These are phyloP conservation scores for Elymus sibiricus DNA, from an alignment of 176 grass and related monocot genomes.

Conservation along the genomic window DNA sequence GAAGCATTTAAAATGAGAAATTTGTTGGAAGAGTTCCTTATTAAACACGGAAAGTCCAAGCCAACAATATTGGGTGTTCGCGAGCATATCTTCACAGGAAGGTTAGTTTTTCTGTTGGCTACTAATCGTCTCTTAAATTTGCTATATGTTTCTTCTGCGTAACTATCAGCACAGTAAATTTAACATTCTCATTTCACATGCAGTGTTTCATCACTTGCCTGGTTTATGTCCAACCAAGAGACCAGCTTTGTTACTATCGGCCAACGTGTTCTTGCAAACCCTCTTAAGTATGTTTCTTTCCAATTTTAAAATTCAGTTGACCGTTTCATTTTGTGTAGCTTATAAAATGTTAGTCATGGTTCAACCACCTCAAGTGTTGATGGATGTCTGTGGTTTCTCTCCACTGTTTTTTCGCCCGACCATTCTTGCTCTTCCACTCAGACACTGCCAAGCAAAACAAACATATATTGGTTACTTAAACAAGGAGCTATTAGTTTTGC, in stretches of 20 bases:
- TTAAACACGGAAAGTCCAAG: conserved; percentile 31
- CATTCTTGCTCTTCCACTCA: neutral
- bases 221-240: conserved; percentile 82
- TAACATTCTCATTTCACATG: conserved; percentile 21
- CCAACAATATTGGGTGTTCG: conserved; percentile 81
- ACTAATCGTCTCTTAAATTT: conserved; percentile 21
- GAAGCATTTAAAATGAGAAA: conserved; percentile 92
- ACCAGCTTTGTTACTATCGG: conserved; percentile 73
- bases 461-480: neutral
- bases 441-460: neutral
- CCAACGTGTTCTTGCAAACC: conserved; percentile 65
- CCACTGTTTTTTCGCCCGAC: neutral
- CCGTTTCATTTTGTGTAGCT: conserved; percentile 1
- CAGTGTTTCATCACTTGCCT: conserved; percentile 71
- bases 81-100: conserved; percentile 83
- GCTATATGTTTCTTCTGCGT: neutral
- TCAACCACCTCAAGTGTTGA: neutral
- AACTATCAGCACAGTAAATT: conserved; percentile 1
- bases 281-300: conserved; percentile 49
- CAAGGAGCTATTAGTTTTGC: neutral
- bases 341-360: neutral
- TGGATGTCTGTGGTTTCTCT: neutral
- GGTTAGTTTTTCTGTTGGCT: conserved; percentile 37
- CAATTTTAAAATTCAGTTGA: neutral
- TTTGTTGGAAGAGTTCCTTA: conserved; percentile 59